Evolutionary conservation across 345 rosid genomes (phyloP).

Genomic region (Eucalyptus sp.): DNA sequence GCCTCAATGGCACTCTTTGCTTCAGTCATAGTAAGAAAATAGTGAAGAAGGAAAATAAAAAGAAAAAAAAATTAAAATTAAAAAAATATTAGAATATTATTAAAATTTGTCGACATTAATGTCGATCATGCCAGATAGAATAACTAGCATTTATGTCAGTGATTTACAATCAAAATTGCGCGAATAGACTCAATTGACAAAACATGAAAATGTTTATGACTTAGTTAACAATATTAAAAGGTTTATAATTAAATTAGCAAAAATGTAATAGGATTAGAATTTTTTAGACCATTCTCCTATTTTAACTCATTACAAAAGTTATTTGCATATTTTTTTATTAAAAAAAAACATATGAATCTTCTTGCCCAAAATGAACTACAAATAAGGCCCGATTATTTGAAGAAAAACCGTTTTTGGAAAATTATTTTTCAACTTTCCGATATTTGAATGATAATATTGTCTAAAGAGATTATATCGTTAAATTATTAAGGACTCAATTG

Average conservation of each 20-base stretch:
- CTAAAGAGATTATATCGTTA: accelerated
- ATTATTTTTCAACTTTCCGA: background rate
- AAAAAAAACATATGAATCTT: accelerated
- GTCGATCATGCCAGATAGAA: accelerated
- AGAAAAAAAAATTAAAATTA: too few species aligned
- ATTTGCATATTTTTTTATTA: background rate
- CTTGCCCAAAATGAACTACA: background rate
- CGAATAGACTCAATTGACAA: too few species aligned
- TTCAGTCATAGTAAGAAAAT: too few species aligned
- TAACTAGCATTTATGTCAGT: accelerated
- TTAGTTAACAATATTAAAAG: accelerated
- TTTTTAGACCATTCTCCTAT: background rate
- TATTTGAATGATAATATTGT: background rate
- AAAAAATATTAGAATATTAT: too few species aligned
- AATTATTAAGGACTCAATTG: too few species aligned
- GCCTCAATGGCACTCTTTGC: background rate
- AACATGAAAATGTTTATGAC: too few species aligned
- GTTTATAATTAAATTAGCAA: too few species aligned
- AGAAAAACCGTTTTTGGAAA: background rate
- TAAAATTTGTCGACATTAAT: accelerated
- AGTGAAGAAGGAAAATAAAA: background rate
- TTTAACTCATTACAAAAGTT: background rate
- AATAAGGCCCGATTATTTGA: background rate
- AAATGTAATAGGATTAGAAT: accelerated
- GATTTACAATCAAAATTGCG: accelerated